Evolutionary conservation across 2,329 filamentous ascomycete genomes (phyloP), one percentile per base, ranked within the genome.

Genomic region (Hypoxylon sp.): DNA sequence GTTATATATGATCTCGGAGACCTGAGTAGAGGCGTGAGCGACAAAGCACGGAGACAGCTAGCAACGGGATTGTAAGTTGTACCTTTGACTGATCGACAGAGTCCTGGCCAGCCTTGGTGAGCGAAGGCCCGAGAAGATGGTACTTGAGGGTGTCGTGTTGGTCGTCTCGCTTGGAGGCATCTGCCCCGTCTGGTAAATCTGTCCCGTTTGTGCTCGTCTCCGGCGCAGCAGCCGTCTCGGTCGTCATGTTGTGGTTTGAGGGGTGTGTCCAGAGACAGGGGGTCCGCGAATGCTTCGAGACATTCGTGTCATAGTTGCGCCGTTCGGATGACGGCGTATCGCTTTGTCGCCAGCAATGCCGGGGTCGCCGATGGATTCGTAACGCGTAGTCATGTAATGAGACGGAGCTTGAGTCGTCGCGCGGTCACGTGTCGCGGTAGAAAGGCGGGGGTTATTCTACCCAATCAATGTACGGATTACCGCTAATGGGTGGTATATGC

Each of bases 1-100:
- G 73, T 96, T 92, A 77, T 97, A 98, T 58, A 99, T 99, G 66
- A 98, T 88, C 68, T 98, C 93, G 2, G 93, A 96, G 46, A 99
- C 92, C 87, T 89, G 43, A 47, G 33, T 17, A 15, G 8, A 21
- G 46, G 5, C 21, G 20, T 53, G 43, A 21, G 35, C 41, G 18
- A 13, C 20, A 2, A 13, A n/a, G 11, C 8, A 17, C 17, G 6
- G 10, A 10, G 17, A 48, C 29, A n/a, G 11, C 2, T 11, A 26
- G 13, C 13, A 15, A 10, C 10, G 24, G 7, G 2, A 33, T n/a
- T n/a, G n/a, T n/a, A n/a, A n/a, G n/a, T n/a, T n/a, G n/a, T 60
- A 88, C 88, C 79, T 95, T 96, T 63, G 84, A 83, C 77, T 98
- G 95, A 69, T 99, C 92, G n/a, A 98, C 94, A 13, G 85, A 82